Conservation (phyloP, 2,329 filamentous ascomycete species). For the Periconia digitata region DNA sequence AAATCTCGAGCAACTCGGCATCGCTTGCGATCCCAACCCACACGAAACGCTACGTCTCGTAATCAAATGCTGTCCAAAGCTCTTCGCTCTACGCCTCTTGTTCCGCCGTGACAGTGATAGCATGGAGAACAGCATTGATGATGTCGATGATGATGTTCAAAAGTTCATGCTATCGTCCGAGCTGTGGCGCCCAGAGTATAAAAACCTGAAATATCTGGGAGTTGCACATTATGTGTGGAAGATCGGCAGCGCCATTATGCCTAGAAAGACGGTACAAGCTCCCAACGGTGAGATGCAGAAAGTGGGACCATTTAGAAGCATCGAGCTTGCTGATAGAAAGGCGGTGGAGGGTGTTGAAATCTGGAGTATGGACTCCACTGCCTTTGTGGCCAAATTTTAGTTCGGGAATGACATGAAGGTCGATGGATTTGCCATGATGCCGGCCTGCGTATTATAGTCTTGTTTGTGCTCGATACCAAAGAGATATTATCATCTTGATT, state of each 20-base stretch:
- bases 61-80: constrained; percentile 41
- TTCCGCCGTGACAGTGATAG: constrained; percentile 25
- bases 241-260: constrained; percentile 33
- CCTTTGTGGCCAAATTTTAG: constrained; percentile 33
- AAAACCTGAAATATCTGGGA: constrained; percentile 42
- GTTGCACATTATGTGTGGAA: constrained; percentile 44
- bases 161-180: constrained; percentile 35
- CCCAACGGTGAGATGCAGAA: constrained; percentile 13
- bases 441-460: too few relatives aligned
- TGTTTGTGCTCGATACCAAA: too few relatives aligned
- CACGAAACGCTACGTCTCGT: constrained; percentile 38
- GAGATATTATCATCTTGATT: too few relatives aligned
- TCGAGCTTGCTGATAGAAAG: constrained; percentile 36
- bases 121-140: constrained; percentile 28
- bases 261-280: constrained; percentile 1
- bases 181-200: constrained; percentile 38
- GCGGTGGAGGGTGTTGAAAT: constrained; percentile 48
- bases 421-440: too few relatives aligned
- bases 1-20: constrained; percentile 60
- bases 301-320: constrained; percentile 29
- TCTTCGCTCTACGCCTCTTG: constrained; percentile 47
- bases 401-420: background rate
- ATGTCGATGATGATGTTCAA: constrained; percentile 34
- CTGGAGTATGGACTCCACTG: constrained; percentile 46
- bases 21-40: constrained; percentile 59